These are phyloP conservation scores for Chionographis japonica DNA, from an alignment of 106 monocot genomes.

Conservation along the genomic window DNA sequence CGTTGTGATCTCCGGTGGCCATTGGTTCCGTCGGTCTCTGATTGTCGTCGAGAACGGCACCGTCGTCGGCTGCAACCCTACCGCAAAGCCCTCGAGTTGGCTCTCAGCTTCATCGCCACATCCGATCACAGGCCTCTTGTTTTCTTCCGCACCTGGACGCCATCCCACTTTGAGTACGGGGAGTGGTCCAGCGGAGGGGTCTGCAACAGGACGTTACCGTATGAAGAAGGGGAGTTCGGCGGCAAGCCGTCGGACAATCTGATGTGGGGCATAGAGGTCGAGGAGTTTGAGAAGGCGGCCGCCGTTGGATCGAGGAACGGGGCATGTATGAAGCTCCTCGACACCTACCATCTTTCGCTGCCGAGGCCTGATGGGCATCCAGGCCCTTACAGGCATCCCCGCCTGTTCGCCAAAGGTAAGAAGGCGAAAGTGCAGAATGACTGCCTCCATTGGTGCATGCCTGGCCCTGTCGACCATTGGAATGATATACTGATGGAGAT, in stretches of 20 bases:
- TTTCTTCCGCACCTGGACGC: slow-evolving; percentile 64
- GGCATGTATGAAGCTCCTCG: slow-evolving; percentile 28
- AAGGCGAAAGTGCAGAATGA: slow-evolving; percentile 43
- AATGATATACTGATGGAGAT: slow-evolving; percentile 65
- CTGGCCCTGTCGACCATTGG: slow-evolving; percentile 53
- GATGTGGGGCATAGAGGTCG: slow-evolving; percentile 46
- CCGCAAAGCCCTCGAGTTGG: slow-evolving; percentile 13
- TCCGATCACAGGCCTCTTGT: slow-evolving; percentile 44
- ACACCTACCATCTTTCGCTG: slow-evolving; percentile 50
- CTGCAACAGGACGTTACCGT: slow-evolving; percentile 52
- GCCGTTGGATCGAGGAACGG: not conserved
- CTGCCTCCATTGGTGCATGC: slow-evolving; percentile 56
- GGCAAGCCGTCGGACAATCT: slow-evolving; percentile 25
- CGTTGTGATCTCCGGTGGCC: slow-evolving; percentile 16
- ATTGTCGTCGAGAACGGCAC: slow-evolving; percentile 18
- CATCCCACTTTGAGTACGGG: slow-evolving; percentile 63
- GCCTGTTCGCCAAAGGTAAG: slow-evolving; percentile 36
- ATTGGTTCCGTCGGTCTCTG: slow-evolving; percentile 21
- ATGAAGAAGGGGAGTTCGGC: slow-evolving; percentile 29
- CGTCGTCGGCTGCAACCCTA: slow-evolving; percentile 19
- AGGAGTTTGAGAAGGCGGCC: slow-evolving; percentile 37
- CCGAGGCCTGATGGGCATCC: slow-evolving; percentile 64
- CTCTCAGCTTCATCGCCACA: slow-evolving; percentile 24
- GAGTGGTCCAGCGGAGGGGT: slow-evolving; percentile 61
- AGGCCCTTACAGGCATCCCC: slow-evolving; percentile 49